Conservation (phyloP, 129 eudicot genomes). For the Flaveria trinervia region DNA sequence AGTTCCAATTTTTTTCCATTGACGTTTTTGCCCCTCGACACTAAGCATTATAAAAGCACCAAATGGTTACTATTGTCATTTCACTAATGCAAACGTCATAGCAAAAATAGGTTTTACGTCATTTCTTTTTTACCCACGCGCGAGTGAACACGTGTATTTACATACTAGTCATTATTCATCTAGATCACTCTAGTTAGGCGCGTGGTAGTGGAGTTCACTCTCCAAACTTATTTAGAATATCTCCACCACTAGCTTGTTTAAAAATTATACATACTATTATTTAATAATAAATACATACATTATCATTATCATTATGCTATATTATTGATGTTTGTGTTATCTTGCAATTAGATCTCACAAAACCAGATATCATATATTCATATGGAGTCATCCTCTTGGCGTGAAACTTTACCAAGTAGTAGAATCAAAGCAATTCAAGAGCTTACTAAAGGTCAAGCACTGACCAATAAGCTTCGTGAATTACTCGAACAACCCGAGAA, state of each 20-base stretch:
- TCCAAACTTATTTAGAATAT: background rate
- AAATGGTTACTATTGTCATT: background rate
- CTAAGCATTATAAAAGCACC: too few relatives aligned
- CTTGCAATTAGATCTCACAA: slow-evolving; percentile 19
- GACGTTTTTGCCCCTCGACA: too few relatives aligned
- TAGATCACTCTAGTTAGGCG: background rate
- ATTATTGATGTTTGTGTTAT: slow-evolving; percentile 17
- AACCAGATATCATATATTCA: background rate
- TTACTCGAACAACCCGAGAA: slow-evolving; percentile 20
- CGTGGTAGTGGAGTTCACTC: slow-evolving; percentile 28
- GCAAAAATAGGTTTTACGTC: slow-evolving; percentile 9
- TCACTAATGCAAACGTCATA: background rate
- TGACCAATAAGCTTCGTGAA: slow-evolving; percentile 38
- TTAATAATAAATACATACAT: background rate
- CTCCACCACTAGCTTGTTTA: slow-evolving; percentile 21
- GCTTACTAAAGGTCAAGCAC: slow-evolving; percentile 44
- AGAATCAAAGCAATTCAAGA: slow-evolving; percentile 39
- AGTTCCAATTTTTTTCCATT: too few relatives aligned
- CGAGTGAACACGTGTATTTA: background rate
- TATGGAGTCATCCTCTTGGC: slow-evolving; percentile 44
- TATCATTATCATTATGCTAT: background rate
- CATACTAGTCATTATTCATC: background rate
- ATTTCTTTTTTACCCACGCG: background rate
- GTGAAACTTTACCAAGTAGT: slow-evolving; percentile 26
- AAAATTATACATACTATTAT: background rate